Evolutionary conservation across 345 rosid genomes (phyloP), one percentile per base, ranked within the genome.

Genomic region (Schrenkiella parvula): DNA sequence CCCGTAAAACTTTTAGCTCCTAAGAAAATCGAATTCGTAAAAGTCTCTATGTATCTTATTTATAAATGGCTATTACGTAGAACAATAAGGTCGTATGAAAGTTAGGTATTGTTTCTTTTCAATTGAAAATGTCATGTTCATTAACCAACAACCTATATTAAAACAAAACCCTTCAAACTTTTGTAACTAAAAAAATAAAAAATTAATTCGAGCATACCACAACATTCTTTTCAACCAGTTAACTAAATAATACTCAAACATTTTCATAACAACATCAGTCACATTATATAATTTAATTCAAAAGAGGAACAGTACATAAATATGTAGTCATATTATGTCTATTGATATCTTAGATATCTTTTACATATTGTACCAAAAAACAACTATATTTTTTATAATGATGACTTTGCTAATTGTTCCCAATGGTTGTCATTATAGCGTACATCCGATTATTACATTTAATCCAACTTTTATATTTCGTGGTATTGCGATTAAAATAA

Each of bases 41-140:
- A 38, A 28, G 39, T 19, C 13, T 39, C 41, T 18, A 5, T 8
- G 2, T 37, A 17, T 60, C 14, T 14, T 14, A n/a, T 25, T 37
- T 39, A 52, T 22, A 46, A 54, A 64, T 25, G 54, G 58, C 5
- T 55, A 37, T 64, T 42, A 55, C 58, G 65, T 55, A 64, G 41
- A 73, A 55, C 50, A 64, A 35, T 55, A 57, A 73, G 22, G 46
- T 15, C 56, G 37, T 39, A 44, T 1, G 18, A 73, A 47, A 56
- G 65, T 73, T 65, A 65, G 65, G 29, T 35, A 65, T 56, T 34
- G 51, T 44, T 55, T 50, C 25, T 64, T 64, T 64, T 65, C 65
- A 73, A 64, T 57, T 35, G 21, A 47, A 64, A 73, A 55, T 18
- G 65, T 64, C 64, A 34, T 55, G 55, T 44, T 54, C 50, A 43